A percentile compares a stretch with the other conserved stretches of the same genome.
Conservation (phyloP, 1,139 yeast genomes). For the Williopsis jadinii region DNA sequence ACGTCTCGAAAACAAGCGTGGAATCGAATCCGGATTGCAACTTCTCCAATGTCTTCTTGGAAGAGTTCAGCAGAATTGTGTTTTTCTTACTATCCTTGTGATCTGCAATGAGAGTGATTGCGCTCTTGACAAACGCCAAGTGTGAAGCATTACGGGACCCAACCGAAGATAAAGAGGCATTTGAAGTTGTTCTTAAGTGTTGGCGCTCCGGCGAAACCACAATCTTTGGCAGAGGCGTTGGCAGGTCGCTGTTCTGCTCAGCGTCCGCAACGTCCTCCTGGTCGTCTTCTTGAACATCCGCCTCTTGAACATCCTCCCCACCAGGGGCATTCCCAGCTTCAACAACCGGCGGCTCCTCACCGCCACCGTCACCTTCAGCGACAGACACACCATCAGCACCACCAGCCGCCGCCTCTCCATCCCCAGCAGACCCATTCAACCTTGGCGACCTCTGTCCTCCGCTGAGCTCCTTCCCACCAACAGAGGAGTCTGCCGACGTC, state of each 20-base stretch:
- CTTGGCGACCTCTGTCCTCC: no score
- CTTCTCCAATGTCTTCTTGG: constrained; percentile 34
- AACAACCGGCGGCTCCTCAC: no score
- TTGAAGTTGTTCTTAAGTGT: constrained; percentile 14
- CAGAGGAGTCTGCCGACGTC: no score
- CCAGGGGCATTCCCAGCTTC: no score
- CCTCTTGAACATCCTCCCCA: background rate
- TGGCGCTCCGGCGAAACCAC: constrained; percentile 1
- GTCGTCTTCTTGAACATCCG: background rate
- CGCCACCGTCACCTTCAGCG: no score
- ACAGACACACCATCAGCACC: no score
- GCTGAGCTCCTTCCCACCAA: no score
- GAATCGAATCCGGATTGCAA: constrained; percentile 35
- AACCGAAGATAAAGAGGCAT: constrained; percentile 14
- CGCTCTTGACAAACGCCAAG: constrained; percentile 35
- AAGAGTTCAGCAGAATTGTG: constrained; percentile 34
- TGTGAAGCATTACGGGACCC: constrained; percentile 14
- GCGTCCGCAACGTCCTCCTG: constrained; percentile 2
- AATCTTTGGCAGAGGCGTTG: constrained; percentile 18
- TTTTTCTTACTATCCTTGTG: constrained; percentile 45
- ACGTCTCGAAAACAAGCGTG: constrained; percentile 48
- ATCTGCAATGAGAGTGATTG: constrained; percentile 38
- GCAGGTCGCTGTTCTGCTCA: constrained; percentile 8
- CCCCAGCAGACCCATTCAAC: no score
- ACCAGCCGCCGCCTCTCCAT: no score